Base-by-base conservation (phyloP, 2,329 filamentous ascomycete genomes). In the Elsinoe batatas region DNA sequence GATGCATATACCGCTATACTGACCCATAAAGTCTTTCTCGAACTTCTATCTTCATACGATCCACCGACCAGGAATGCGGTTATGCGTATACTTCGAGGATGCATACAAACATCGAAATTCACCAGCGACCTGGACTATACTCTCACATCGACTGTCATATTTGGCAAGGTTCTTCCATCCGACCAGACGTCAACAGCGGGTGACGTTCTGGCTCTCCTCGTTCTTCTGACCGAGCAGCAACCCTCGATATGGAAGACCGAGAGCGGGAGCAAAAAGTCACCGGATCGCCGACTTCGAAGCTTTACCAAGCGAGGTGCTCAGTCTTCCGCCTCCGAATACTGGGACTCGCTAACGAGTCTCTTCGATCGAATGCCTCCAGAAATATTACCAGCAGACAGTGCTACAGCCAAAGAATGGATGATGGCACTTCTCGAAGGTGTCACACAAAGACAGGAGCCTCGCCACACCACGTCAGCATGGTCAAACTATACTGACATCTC, bases 251-350 rank as follows among this genome's bases (percentile, higher is more conserved):
- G 93, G 93, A 84, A 82, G 1, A 75, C 76, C 4, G 73, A 80
- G 54, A 83, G 83, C 66, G 74, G 70, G 26, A 78, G 75, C 46
- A 84, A 83, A 65, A 79, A 77, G 30, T 66, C 77, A 6, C 79
- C 69, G 57, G 76, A 71, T 58, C 80, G 74, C 58, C 72, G 84
- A 18, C 69, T 98, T 3, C 79, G 80, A 50, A 74, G 82, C 7
- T 93, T 94, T 62, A 74, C 97, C 5, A 83, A 87, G 59, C 87
- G 84, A 63, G 91, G 93, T 2, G 95, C 91, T 0, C 88, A 96
- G 64, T 81, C 83, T n/a, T 85, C 86, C 2, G 75, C 81, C 0
- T 71, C 77, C 3, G 79, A 77, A 8, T 95, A 84, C 65, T 98
- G 93, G 93, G 70, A 76, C 22, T 80, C 79, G 13, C 67, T 95